Evolutionary conservation across 1,139 yeast genomes (phyloP).

Genomic region (Candida sanyaensis): DNA sequence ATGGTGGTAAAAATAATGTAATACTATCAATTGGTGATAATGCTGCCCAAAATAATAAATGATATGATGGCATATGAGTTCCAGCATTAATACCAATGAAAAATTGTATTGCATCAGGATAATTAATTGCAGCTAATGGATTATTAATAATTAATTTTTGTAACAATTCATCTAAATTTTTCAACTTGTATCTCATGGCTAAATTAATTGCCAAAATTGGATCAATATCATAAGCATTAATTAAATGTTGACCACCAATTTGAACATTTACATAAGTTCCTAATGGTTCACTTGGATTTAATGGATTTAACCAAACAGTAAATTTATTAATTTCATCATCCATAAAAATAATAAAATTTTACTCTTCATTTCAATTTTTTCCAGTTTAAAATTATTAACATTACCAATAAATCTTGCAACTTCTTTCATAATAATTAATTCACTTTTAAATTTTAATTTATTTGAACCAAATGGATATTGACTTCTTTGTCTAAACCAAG

Average conservation of each 20-base stretch:
- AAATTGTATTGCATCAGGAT: slow-evolving; percentile 66
- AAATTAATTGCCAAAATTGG: slow-evolving; percentile 77
- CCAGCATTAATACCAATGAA: slow-evolving; percentile 51
- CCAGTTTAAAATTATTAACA: slow-evolving; percentile 24
- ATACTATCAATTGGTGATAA: slow-evolving; percentile 85
- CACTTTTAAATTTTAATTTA: slow-evolving; percentile 68
- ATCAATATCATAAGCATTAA: slow-evolving; percentile 63
- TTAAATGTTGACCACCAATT: slow-evolving; percentile 37
- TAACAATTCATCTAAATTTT: slow-evolving; percentile 45
- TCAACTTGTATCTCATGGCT: slow-evolving; percentile 56
- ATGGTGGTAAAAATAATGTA: slow-evolving; percentile 78
- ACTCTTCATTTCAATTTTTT: slow-evolving; percentile 44
- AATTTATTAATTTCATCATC: slow-evolving; percentile 75
- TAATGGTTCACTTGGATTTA: slow-evolving; percentile 46
- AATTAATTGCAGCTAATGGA: slow-evolving; percentile 63
- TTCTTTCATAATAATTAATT: slow-evolving; percentile 57
- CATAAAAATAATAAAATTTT: slow-evolving; percentile 60
- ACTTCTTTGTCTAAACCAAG: slow-evolving; percentile 73
- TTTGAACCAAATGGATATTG: slow-evolving; percentile 88
- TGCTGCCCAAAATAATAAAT: slow-evolving; percentile 71
- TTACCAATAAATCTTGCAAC: slow-evolving; percentile 41
- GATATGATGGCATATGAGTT: slow-evolving; percentile 39
- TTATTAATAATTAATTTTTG: slow-evolving; percentile 48
- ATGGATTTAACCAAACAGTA: slow-evolving; percentile 78
- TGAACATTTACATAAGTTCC: slow-evolving; percentile 36